Percentiles rank a stretch among this genome's conserved stretches.
Evolutionary conservation across 2,329 filamentous ascomycete species (phyloP).

Genomic region (Colletotrichum aenigma): DNA sequence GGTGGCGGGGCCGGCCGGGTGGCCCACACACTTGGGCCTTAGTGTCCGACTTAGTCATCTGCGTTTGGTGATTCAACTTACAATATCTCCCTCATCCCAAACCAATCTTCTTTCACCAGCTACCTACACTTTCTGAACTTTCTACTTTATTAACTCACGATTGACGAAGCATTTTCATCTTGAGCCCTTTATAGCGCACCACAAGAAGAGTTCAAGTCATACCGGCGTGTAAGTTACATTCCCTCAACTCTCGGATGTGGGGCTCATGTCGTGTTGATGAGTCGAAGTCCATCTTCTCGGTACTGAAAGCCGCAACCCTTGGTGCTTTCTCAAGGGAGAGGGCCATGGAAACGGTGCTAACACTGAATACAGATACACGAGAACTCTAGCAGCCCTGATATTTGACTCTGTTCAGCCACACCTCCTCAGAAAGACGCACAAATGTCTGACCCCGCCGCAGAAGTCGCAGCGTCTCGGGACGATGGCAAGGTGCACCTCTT

Average conservation of each 20-base stretch:
- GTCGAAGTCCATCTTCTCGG: not conserved
- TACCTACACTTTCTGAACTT: not conserved
- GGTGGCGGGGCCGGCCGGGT: not conserved
- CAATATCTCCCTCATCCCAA: not conserved
- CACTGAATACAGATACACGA: not conserved
- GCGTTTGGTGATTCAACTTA: not conserved
- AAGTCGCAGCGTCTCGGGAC: constrained; percentile 6
- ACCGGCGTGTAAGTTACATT: not conserved
- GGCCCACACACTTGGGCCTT: not conserved
- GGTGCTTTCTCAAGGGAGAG: not conserved
- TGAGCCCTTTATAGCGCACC: not conserved
- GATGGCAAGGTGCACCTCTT: constrained; percentile 18
- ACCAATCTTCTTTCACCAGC: not conserved
- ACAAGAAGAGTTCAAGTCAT: no score
- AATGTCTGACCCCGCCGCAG: constrained; percentile 16
- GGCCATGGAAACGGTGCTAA: not conserved
- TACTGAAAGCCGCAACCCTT: not conserved
- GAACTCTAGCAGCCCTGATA: not conserved
- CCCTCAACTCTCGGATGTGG: not conserved
- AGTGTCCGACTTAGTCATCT: not conserved
- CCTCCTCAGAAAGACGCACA: not conserved
- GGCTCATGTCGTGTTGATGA: not conserved
- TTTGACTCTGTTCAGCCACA: not conserved
- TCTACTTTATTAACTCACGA: not conserved
- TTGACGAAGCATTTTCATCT: not conserved